Percentiles rank a stretch among this genome's conserved stretches.
phyloP scores from a whole-genome alignment of 1,139 yeast genomes.

The Sugiyamaella xylanicola region DNA sequence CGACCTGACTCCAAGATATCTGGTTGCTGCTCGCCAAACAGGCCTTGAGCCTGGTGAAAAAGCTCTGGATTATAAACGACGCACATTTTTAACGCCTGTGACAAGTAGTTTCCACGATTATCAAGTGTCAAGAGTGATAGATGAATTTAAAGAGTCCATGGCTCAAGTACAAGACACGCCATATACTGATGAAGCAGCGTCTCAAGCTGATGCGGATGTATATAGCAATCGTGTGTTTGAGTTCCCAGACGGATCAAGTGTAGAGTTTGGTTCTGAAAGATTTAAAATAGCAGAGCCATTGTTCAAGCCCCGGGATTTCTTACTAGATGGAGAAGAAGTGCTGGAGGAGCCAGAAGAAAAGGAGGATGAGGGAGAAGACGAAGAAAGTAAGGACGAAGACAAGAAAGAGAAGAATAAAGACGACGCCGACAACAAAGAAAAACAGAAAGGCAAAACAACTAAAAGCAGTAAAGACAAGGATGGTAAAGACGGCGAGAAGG shows the following conservation, averaged over 20 bases:
- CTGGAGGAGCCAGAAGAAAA: conserved; percentile 35
- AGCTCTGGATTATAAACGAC: conserved; percentile 45
- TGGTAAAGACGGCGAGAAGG: conserved; percentile 26
- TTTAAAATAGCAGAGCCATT: conserved; percentile 71
- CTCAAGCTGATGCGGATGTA: conserved; percentile 23
- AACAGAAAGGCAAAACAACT: conserved; percentile 12
- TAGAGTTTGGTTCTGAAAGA: conserved; percentile 62
- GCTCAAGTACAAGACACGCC: conserved; percentile 54
- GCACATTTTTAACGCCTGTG: conserved; percentile 28
- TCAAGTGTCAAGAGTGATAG: conserved; percentile 43
- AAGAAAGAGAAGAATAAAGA: conserved; percentile 30
- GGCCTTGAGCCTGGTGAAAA: conserved; percentile 39
- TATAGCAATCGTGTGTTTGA: conserved; percentile 60
- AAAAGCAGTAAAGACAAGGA: conserved; percentile 23
- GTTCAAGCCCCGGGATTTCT: conserved; percentile 51
- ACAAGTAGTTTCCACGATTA: conserved; percentile 37
- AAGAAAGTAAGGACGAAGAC: conserved; percentile 28
- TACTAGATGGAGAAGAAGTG: conserved; percentile 35
- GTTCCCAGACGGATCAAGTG: conserved; percentile 69
- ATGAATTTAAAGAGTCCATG: conserved; percentile 63
- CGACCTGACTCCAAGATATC: conserved; percentile 42
- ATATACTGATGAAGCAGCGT: conserved; percentile 26
- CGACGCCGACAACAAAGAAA: conserved; percentile 36
- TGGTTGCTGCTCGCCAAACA: conserved; percentile 36
- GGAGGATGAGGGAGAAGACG: conserved; percentile 33